A percentile compares a stretch with the other conserved stretches of the same genome.
phyloP scores from a whole-genome alignment of 2,329 filamentous ascomycete genomes.

The Talaromyces amestolkiae region DNA sequence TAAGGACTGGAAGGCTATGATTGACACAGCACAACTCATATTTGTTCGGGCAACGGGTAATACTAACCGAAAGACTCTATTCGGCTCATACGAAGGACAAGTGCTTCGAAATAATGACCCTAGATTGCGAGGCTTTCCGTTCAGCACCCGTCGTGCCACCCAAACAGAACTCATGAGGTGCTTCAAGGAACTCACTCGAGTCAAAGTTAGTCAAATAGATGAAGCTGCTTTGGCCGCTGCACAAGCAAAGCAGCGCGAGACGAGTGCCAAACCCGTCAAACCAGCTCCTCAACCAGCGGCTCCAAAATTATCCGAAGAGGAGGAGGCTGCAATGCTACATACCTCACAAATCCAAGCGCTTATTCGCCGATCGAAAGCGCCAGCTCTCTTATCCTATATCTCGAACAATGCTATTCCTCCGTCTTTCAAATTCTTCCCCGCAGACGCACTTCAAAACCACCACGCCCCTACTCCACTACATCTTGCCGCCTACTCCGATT shows the following conservation, averaged over 20 bases:
- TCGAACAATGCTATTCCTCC: conserved; percentile 69
- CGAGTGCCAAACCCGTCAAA: conserved; percentile 32
- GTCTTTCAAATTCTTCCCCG: conserved; percentile 72
- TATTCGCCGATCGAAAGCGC: conserved; percentile 84
- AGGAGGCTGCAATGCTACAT: conserved; percentile 77
- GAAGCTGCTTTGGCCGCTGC: conserved; percentile 59
- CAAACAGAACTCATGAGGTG: conserved; percentile 92
- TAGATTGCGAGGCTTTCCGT: conserved; percentile 82
- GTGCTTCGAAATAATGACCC: conserved; percentile 75
- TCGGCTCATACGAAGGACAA: conserved; percentile 87
- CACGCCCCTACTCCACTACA: conserved; percentile 84
- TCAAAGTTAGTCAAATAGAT: conserved; percentile 78
- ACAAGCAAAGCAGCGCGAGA: conserved; percentile 47
- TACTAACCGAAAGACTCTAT: conserved; percentile 82
- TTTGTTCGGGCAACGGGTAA: conserved; percentile 87
- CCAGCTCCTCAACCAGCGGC: conserved; percentile 37
- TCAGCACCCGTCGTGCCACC: conserved; percentile 86
- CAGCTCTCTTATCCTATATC: conserved; percentile 80
- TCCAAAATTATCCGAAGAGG: conserved; percentile 73
- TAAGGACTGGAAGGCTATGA: conserved; percentile 77
- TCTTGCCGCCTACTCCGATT: conserved; percentile 77
- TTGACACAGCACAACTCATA: conserved; percentile 78
- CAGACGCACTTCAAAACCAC: conserved; percentile 64
- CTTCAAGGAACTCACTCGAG: conserved; percentile 87
- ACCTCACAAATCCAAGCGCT: conserved; percentile 86